Conservation (phyloP, 148 eudicot species). For the Camellia granthamiana region DNA sequence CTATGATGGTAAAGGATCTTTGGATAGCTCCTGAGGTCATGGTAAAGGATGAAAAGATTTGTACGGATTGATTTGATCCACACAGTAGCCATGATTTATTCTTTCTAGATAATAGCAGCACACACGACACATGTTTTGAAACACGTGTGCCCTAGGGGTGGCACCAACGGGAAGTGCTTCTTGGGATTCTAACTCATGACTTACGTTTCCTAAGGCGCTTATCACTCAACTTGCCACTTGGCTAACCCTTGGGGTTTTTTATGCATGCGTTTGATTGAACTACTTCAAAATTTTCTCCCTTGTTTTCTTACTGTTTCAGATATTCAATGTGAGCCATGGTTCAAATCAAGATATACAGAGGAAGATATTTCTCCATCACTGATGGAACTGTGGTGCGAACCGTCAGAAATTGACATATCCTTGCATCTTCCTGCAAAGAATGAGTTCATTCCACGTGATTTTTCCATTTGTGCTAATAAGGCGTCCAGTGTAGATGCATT, state of each 20-base stretch:
- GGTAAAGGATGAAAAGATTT: not conserved
- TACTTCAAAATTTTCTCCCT: slow-evolving; percentile 7
- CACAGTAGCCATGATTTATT: not conserved
- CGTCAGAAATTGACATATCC: slow-evolving; percentile 63
- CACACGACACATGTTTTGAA: no score
- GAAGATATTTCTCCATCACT: slow-evolving; percentile 67
- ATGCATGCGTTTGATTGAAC: not conserved
- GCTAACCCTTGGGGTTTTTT: not conserved
- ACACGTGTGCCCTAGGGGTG: no score
- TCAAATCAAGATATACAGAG: slow-evolving; percentile 72
- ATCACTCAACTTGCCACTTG: no score
- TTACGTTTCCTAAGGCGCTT: no score
- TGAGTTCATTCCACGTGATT: slow-evolving; percentile 81
- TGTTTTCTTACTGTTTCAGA: slow-evolving; percentile 39
- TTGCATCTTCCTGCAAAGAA: slow-evolving; percentile 86
- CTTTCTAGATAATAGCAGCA: not conserved
- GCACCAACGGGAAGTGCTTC: no score
- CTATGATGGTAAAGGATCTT: not conserved
- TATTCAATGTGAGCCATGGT: slow-evolving; percentile 78
- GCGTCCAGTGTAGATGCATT: slow-evolving; percentile 35
- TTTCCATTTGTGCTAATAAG: slow-evolving; percentile 61
- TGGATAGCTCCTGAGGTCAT: not conserved
- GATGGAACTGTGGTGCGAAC: slow-evolving; percentile 69
- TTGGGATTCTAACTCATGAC: no score
- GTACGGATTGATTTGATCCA: not conserved